A percentile compares a stretch with the other conserved stretches of the same genome.
phyloP scores from a whole-genome alignment of 305 asterid species.

The Stenogyne calaminthoides region DNA sequence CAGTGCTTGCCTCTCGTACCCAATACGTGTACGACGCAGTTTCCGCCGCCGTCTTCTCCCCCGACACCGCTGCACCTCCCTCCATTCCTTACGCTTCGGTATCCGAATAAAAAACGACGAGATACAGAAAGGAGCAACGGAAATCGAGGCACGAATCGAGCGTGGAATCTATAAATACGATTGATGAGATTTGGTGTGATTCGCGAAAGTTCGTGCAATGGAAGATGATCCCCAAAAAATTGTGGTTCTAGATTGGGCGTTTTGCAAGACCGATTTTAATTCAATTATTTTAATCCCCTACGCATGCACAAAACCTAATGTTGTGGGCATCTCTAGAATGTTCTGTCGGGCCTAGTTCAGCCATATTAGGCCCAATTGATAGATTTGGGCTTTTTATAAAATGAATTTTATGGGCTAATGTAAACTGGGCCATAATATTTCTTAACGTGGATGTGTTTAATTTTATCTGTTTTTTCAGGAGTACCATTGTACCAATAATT shows the following conservation, averaged over 20 bases:
- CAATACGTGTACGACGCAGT: slow-evolving; percentile 81
- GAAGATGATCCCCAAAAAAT: slow-evolving; percentile 16
- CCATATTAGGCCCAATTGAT: background rate
- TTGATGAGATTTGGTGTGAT: slow-evolving; percentile 20
- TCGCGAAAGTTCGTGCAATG: slow-evolving; percentile 28
- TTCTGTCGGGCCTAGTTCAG: background rate
- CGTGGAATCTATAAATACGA: background rate
- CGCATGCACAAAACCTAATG: background rate
- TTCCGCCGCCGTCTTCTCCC: slow-evolving; percentile 47
- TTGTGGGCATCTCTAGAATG: background rate
- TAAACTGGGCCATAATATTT: background rate
- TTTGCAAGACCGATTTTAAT: background rate
- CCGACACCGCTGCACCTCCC: slow-evolving; percentile 56
- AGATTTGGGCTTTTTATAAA: background rate
- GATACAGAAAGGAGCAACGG: background rate
- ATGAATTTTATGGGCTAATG: background rate
- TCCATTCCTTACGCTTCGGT: slow-evolving; percentile 47
- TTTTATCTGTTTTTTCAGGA: too few species aligned
- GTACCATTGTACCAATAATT: too few species aligned
- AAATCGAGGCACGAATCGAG: background rate
- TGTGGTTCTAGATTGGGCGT: slow-evolving; percentile 28
- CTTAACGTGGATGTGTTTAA: too few species aligned
- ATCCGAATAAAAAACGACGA: slow-evolving; percentile 19
- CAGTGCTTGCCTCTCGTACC: slow-evolving; percentile 76
- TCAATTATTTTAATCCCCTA: background rate